Conservation (phyloP, 768 basidiomycete genomes). For the Trametes coccinea region DNA sequence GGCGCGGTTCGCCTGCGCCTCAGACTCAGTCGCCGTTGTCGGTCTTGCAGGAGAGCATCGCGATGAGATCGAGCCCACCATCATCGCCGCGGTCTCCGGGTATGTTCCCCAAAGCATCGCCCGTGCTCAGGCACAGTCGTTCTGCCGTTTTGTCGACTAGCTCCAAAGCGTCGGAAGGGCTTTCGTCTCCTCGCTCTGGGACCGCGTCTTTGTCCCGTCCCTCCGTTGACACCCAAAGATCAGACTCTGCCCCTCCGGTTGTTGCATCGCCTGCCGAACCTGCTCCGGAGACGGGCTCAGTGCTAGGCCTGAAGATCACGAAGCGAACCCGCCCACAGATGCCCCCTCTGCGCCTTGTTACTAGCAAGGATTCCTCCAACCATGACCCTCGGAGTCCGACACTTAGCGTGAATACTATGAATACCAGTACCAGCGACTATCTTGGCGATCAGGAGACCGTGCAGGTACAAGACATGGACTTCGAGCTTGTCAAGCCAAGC, state of each 20-base stretch:
- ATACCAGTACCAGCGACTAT: slow-evolving; percentile 20
- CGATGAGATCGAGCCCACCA: slow-evolving; percentile 17
- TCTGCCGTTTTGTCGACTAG: slow-evolving; percentile 19
- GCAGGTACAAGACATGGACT: slow-evolving; percentile 81
- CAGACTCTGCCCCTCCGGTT: slow-evolving; percentile 37
- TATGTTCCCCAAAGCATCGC: slow-evolving; percentile 7
- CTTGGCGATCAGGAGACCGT: slow-evolving; percentile 51
- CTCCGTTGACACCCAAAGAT: slow-evolving; percentile 16
- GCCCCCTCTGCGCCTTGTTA: slow-evolving; percentile 17
- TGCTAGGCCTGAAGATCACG: slow-evolving; percentile 20
- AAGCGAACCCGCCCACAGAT: slow-evolving; percentile 8
- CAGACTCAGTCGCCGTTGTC: slow-evolving; percentile 18
- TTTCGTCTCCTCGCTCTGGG: slow-evolving; percentile 13
- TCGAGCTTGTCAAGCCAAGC: slow-evolving; percentile 72
- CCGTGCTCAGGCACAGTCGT: slow-evolving; percentile 23
- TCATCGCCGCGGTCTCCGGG: slow-evolving; percentile 20
- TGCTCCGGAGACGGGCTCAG: slow-evolving; percentile 37
- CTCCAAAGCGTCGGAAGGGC: slow-evolving; percentile 10
- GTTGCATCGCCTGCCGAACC: slow-evolving; percentile 41
- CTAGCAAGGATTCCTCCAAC: slow-evolving; percentile 20
- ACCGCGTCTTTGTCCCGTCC: slow-evolving; percentile 19
- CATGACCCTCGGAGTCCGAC: slow-evolving; percentile 36
- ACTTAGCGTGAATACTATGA: slow-evolving; percentile 19
- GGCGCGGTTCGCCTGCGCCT: slow-evolving; percentile 2
- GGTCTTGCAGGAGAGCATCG: slow-evolving; percentile 14